Evolutionary conservation across 1,284 basidiomycete species (phyloP), one percentile per base, ranked within the genome.

Genomic region (Leccinum fuscescens): DNA sequence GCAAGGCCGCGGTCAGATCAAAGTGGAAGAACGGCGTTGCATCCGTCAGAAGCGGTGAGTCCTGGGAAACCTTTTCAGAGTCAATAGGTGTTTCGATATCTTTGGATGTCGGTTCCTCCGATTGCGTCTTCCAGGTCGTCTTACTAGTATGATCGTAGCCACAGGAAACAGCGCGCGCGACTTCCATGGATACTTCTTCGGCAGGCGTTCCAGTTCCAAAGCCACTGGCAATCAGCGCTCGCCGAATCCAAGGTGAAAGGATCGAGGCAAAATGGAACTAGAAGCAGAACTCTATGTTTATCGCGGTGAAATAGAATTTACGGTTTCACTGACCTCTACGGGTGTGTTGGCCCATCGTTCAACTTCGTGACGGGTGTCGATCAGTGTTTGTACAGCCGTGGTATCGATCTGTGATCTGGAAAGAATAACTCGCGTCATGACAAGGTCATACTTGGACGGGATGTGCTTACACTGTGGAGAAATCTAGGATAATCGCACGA

Each of bases 241-340:
- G 88, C 61, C 92, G 87, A 59, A 96, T 94, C 96, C 96, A 98
- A 0, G 95, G 94, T 0, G 93, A 96, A 57, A 96, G 83, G 56
- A 98, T 84, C 27, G 86, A 86, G 6, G 92, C 89, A 72, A 96
- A 96, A 77, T 96, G 93, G 80, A 94, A 95, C 82, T 92, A 27
- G 58, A 52, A 49, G 12, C 0, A 24, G 11, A 20, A 5, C 6
- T 11, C 3, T 20, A 12, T 44, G 11, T 12, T 12, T 6, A 20
- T 44, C 42, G 17, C 11, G 42, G 42, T 1, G 9, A 27, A 27
- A 27, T 4, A 15, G 12, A 49, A 15, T 22, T 22, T 0, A 49
- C 22, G 2, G 6, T 12, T 44, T 22, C 24, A 67, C 74, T 67
- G 56, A 93, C 92, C 75, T 94, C 90, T 33, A 97, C 87, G 2